These are phyloP conservation scores for Fusarium sterilihyphosum DNA, from an alignment of 2,329 filamentous ascomycete species.

Conservation along the genomic window DNA sequence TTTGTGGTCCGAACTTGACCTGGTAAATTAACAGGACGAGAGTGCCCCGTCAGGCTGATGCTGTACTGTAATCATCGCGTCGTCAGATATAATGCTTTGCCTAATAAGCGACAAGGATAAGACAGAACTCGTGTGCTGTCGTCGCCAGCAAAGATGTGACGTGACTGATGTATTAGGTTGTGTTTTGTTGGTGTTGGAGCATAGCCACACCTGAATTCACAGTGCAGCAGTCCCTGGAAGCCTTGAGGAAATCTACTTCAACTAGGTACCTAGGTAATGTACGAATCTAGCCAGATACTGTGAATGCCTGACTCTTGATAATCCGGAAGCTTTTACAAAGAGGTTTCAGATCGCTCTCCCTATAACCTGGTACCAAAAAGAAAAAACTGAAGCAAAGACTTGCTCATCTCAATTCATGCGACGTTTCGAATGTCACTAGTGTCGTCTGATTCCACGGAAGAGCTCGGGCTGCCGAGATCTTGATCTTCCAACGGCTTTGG, in stretches of 20 bases:
- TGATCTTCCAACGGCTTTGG: slow-evolving; percentile 12
- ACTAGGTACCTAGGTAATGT: no score
- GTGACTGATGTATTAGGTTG: background rate
- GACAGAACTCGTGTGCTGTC: background rate
- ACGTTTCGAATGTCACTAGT: slow-evolving; percentile 16
- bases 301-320: background rate
- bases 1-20: background rate
- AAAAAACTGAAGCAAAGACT: slow-evolving; percentile 1
- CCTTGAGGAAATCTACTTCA: background rate
- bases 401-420: slow-evolving; percentile 1
- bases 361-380: background rate
- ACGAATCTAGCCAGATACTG: background rate
- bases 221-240: background rate
- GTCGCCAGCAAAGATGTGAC: background rate
- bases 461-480: slow-evolving; percentile 15
- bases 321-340: background rate
- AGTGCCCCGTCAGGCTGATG: background rate
- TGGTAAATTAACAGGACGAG: slow-evolving; percentile 2
- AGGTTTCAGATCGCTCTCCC: background rate
- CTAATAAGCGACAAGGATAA: background rate
- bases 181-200: background rate
- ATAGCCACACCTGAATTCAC: background rate
- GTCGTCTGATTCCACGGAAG: slow-evolving; percentile 1
- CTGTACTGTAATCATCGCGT: background rate
- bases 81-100: background rate